These are phyloP conservation scores for Ricinus communis DNA, from an alignment of 345 rosid species.

Conservation along the genomic window DNA sequence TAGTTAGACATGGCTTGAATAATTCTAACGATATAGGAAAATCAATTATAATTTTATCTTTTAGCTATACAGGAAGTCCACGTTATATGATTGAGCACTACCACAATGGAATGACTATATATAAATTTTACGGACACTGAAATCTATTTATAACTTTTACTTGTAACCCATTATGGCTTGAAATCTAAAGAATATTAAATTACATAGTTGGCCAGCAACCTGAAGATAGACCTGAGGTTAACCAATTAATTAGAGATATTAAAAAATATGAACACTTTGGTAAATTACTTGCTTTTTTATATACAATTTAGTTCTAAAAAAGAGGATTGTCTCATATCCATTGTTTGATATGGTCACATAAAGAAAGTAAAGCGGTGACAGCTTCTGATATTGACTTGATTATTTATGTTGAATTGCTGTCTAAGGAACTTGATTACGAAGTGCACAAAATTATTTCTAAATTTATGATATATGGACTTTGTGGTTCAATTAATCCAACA, in stretches of 20 bases:
- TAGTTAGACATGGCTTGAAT: background rate
- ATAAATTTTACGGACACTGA: background rate
- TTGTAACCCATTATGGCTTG: background rate
- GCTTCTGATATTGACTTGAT: background rate
- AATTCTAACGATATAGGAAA: background rate
- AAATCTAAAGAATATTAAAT: background rate
- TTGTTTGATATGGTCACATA: background rate
- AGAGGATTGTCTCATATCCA: background rate
- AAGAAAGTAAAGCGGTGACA: background rate
- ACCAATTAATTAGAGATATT: background rate
- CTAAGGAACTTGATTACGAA: background rate
- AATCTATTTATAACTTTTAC: background rate
- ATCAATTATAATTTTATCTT: background rate
- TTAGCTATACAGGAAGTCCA: background rate
- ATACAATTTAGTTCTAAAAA: conserved; percentile 10
- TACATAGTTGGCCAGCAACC: rapidly evolving
- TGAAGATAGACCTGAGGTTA: background rate
- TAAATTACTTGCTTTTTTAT: background rate
- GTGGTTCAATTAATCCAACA: background rate
- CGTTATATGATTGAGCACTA: background rate
- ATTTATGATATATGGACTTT: background rate
- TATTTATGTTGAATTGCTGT: background rate
- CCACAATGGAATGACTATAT: background rate
- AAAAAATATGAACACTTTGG: background rate
- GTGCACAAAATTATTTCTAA: background rate